A percentile compares a stretch with the other conserved stretches of the same genome.
These are phyloP conservation scores for Pseudogymnoascus verrucosus DNA, from an alignment of 2,329 filamentous ascomycete genomes.

Conservation along the genomic window DNA sequence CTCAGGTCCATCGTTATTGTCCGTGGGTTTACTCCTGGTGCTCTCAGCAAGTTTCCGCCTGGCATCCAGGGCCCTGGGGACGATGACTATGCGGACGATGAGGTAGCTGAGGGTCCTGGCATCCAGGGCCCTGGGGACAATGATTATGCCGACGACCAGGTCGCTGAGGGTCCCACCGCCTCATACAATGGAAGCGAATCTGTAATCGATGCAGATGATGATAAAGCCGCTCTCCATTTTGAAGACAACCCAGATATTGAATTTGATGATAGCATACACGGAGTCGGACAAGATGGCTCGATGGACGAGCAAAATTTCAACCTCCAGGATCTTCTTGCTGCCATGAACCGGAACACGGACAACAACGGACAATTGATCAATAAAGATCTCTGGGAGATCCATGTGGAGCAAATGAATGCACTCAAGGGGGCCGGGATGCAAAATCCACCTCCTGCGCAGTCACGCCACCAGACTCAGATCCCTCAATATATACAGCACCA, in stretches of 20 bases:
- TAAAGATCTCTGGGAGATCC: not conserved
- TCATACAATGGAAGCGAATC: not conserved
- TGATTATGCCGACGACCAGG: not conserved
- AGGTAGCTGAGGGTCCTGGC: not conserved
- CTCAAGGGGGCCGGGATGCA: not conserved
- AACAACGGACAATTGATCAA: not conserved
- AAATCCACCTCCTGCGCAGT: not conserved
- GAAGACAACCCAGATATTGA: not conserved
- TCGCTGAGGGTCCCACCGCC: not conserved
- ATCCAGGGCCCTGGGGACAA: not conserved
- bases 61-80: not conserved
- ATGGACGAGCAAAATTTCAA: not conserved
- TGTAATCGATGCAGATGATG: too few relatives aligned
- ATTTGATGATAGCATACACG: not conserved
- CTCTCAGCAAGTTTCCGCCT: not conserved
- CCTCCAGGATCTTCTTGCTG: not conserved
- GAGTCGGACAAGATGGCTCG: not conserved
- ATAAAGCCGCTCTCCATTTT: not conserved
- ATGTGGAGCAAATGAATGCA: not conserved
- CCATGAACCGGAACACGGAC: not conserved
- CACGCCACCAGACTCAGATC: not conserved
- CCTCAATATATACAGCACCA: not conserved
- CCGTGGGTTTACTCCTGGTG: not conserved
- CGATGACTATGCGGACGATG: not conserved
- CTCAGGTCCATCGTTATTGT: not conserved